These are phyloP conservation scores for Lecanicillium sp. DNA, from an alignment of 2,329 filamentous ascomycete genomes.

Conservation along the genomic window DNA sequence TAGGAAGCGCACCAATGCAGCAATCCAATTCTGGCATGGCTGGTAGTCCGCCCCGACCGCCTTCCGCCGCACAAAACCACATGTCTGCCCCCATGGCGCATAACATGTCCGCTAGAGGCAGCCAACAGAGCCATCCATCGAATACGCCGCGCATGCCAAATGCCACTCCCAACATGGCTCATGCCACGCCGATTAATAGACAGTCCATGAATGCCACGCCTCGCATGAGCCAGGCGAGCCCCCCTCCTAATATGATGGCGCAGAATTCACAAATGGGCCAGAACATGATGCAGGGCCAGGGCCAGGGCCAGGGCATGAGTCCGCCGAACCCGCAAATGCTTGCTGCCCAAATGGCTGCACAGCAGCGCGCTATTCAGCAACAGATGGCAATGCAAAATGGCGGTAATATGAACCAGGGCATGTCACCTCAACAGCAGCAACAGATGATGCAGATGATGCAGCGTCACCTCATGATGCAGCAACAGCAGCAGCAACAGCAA, in stretches of 20 bases:
- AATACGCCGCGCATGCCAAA: constrained; percentile 55
- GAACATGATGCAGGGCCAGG: constrained; percentile 45
- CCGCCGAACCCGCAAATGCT: constrained; percentile 28
- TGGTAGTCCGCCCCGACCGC: constrained; percentile 56
- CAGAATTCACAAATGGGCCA: constrained; percentile 47
- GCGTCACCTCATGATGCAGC: constrained; percentile 29
- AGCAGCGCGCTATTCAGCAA: constrained; percentile 37
- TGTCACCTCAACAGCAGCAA: constrained; percentile 28
- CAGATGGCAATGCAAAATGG: constrained; percentile 32
- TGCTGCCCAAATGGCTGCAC: constrained; percentile 38
- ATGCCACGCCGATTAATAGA: constrained; percentile 50
- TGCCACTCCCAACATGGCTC: constrained; percentile 51
- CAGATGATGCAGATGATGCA: constrained; percentile 29
- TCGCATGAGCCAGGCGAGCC: constrained; percentile 54
- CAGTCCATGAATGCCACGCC: constrained; percentile 47
- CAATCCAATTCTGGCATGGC: constrained; percentile 60
- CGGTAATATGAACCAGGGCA: constrained; percentile 26
- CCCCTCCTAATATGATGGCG: constrained; percentile 50
- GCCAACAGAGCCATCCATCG: constrained; percentile 57
- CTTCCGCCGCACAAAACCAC: constrained; percentile 55
- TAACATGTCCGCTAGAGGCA: constrained; percentile 55
- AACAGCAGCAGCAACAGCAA: constrained; percentile 28
- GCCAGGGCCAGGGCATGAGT: constrained; percentile 34
- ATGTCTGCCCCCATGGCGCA: constrained; percentile 53
- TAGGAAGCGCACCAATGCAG: constrained; percentile 55